These are phyloP conservation scores for Trichoderma gracile DNA, from an alignment of 2,329 filamentous ascomycete species.

Conservation along the genomic window DNA sequence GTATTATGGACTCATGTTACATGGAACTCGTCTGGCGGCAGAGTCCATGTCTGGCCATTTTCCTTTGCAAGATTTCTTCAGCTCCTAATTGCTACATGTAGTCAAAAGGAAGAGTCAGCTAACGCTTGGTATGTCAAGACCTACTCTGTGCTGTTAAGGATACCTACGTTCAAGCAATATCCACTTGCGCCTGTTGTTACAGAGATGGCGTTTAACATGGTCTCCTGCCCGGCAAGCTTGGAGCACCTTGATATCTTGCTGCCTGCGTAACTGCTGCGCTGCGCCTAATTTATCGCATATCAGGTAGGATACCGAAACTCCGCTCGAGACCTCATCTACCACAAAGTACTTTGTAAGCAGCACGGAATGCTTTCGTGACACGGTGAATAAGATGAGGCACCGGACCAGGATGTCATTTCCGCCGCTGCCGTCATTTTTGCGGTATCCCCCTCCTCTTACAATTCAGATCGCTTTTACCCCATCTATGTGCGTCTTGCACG, in stretches of 20 bases:
- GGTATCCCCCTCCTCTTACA: neutral
- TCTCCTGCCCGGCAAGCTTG: neutral
- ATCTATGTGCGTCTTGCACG: neutral
- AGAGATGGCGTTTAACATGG: constrained; percentile 1
- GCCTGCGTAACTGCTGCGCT: neutral
- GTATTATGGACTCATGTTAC: too few species aligned
- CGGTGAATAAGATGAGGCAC: constrained; percentile 6
- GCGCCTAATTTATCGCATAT: neutral
- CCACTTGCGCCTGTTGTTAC: neutral
- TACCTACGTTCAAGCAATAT: neutral
- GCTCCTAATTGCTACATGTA: too few species aligned
- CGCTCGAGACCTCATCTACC: neutral
- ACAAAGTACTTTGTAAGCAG: neutral
- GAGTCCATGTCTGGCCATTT: neutral
- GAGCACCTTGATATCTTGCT: neutral
- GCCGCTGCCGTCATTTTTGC: constrained; percentile 6
- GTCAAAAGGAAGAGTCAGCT: too few species aligned
- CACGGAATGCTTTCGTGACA: neutral
- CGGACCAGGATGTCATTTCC: constrained; percentile 10
- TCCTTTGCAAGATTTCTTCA: too few species aligned
- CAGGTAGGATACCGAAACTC: neutral
- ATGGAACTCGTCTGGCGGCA: too few species aligned
- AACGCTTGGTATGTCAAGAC: too few species aligned
- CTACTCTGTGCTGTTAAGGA: too few species aligned
- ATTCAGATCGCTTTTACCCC: neutral